Conservation (phyloP, 2,329 filamentous ascomycete species). For the Aspergillus proliferans region DNA sequence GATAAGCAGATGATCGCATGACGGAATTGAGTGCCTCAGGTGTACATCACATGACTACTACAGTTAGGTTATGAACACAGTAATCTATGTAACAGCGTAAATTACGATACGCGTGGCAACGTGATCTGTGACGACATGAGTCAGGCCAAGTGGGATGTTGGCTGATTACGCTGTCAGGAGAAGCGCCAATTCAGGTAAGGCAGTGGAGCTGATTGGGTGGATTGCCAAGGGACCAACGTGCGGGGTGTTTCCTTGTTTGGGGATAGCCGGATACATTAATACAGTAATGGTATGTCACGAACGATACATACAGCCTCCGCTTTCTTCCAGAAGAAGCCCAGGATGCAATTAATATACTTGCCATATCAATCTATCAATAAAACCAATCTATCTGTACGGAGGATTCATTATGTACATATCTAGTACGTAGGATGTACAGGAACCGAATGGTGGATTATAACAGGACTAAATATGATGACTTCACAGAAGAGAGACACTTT, state of each 20-base stretch:
- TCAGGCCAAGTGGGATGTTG: conserved; percentile 9
- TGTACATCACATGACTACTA: neutral
- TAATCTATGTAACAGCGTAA: too few relatives aligned
- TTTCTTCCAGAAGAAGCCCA: neutral
- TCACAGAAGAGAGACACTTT: too few relatives aligned
- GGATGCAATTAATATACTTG: neutral
- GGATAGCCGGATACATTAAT: neutral
- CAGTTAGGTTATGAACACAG: neutral
- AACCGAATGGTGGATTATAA: too few relatives aligned
- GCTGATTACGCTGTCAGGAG: conserved; percentile 3
- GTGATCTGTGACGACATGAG: conserved; percentile 15
- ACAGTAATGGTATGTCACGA: neutral
- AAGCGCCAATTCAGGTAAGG: neutral
- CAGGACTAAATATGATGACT: too few relatives aligned
- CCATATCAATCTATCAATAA: too few relatives aligned
- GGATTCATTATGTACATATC: too few relatives aligned
- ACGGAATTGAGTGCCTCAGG: neutral
- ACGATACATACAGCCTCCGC: conserved; percentile 2
- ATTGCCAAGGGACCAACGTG: conserved; percentile 1
- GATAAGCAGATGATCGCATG: neutral
- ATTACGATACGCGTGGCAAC: neutral
- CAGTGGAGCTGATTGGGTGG: neutral
- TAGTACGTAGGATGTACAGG: too few relatives aligned
- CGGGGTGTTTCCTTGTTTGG: conserved; percentile 6
- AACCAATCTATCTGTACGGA: too few relatives aligned